Conservation (phyloP, 768 basidiomycete genomes). For the Lactifluus piperatus region DNA sequence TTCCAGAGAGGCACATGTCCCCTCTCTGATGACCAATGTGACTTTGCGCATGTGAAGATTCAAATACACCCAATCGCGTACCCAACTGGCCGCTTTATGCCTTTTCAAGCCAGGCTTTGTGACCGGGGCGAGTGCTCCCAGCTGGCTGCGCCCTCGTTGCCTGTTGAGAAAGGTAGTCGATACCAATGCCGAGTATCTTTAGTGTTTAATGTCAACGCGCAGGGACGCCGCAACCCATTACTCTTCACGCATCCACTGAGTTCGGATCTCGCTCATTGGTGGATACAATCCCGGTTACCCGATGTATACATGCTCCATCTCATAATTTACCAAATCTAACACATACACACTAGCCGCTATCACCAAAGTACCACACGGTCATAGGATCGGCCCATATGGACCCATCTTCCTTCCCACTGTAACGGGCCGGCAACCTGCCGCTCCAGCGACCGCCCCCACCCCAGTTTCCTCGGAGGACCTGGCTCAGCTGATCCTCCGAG, state of each 20-base stretch:
- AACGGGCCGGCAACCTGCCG: neutral
- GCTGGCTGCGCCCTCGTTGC: neutral
- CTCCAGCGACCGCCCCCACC: neutral
- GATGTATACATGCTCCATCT: neutral
- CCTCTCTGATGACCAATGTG: conserved; percentile 18
- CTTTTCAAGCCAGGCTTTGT: neutral
- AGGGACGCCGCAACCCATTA: neutral
- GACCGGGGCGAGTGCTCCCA: neutral
- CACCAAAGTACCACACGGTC: neutral
- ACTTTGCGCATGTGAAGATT: conserved; percentile 19
- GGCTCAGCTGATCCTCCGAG: conserved; percentile 2
- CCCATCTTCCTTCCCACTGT: neutral
- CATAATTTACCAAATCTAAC: neutral
- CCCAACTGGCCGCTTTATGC: neutral
- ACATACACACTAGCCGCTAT: neutral
- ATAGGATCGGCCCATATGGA: neutral
- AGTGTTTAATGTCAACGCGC: neutral
- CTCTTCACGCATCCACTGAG: neutral
- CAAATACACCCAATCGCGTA: conserved; percentile 7
- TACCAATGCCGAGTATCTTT: neutral
- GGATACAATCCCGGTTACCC: neutral
- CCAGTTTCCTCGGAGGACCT: neutral
- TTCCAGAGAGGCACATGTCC: conserved; percentile 17
- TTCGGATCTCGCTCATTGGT: neutral
- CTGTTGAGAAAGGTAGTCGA: conserved; percentile 10